Conservation (phyloP, 176 grass and related monocot species). For the Carex kokanica region DNA sequence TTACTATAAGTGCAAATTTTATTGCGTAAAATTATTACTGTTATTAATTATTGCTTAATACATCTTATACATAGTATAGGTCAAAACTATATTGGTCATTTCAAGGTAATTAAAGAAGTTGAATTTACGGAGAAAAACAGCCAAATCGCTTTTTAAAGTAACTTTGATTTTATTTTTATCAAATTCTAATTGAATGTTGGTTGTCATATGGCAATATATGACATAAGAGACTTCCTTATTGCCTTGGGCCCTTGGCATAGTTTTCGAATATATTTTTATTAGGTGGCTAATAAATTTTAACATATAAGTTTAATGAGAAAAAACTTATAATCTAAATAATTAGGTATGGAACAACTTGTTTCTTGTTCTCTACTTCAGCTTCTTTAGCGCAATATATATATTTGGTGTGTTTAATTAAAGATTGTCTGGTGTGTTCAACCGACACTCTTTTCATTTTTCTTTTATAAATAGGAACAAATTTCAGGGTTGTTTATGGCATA, state of each 20-base stretch:
- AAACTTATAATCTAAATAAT: neutral
- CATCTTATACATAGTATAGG: neutral
- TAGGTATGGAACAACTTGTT: conserved; percentile 7
- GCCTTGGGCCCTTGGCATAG: neutral
- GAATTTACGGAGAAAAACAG: neutral
- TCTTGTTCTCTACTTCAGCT: neutral
- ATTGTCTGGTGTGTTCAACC: conserved; percentile 9
- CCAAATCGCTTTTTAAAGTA: neutral
- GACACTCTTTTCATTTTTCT: neutral
- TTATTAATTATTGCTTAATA: neutral
- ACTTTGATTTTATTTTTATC: neutral
- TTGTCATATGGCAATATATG: neutral
- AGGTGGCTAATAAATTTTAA: neutral
- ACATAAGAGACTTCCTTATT: neutral
- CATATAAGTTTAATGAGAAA: neutral
- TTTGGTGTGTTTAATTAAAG: neutral
- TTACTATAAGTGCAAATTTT: neutral
- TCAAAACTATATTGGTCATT: neutral
- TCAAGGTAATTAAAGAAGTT: conserved; percentile 9
- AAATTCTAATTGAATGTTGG: neutral
- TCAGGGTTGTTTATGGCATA: neutral
- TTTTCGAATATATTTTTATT: neutral
- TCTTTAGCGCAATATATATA: conserved; percentile 18
- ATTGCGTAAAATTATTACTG: neutral
- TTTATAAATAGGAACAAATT: neutral